Base-by-base conservation (phyloP, 106 monocot genomes). In the Dendrobium nobile region DNA sequence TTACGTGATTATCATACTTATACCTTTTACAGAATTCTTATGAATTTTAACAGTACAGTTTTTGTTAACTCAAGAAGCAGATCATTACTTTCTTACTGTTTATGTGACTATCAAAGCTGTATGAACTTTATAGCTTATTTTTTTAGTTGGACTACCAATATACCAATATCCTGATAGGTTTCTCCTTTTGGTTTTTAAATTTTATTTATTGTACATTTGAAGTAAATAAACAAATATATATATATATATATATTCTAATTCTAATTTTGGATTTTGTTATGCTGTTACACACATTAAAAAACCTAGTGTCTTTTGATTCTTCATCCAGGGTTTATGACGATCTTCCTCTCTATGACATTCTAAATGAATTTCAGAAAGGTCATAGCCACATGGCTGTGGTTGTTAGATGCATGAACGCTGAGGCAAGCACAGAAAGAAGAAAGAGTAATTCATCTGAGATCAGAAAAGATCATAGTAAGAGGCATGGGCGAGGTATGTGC, bases 371-470 rank as follows among this genome's bases (percentile, higher is more conserved):
- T 78, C 95, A 96, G 79, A 96, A 96, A 83, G 95, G 95, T 64
- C 95, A 93, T 77, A 96, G 95, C 75, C 95, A 96, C 79, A 96
- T 96, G 95, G 93, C 95, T 79, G 95, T 96, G 55, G 95, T 96
- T 79, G 85, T 96, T 51, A 93, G 88, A 81, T 82, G 59, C 67
- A 84, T 31, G 67, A 95, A 89, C 56, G 41, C 11, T 58, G 80
- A 83, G 15, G 73, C 54, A 80, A 76, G 72, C 42, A 61, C 68
- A 41, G 86, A 89, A 18, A 87, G 74, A 40, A 74, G 40, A 44
- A 89, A 85, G 59, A 85, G 26, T 64, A 58, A 22, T 77, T 77
- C n/a, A 37, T 56, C 44, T 68, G 92, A 82, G 67, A 83, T 76
- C 40, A 81, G 24, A 73, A 77, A 51, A 22, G 75, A 79, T n/a